A percentile compares a stretch with the other conserved stretches of the same genome.
Evolutionary conservation across 345 rosid species (phyloP).

Genomic region (Anastatica hierochuntica): DNA sequence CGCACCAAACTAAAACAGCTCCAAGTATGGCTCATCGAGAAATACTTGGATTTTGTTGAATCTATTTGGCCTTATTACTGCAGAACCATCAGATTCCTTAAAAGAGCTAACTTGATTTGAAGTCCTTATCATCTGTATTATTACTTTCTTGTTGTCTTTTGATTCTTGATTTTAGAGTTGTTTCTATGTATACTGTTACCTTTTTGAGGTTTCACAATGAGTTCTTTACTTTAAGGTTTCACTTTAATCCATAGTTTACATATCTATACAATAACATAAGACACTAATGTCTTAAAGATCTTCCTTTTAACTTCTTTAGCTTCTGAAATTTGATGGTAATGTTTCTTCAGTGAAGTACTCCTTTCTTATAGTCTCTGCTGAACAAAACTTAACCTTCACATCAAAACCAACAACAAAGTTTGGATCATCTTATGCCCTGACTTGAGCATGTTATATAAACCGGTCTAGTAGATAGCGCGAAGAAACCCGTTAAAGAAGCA

Average conservation of each 20-base stretch:
- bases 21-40: constrained; percentile 55
- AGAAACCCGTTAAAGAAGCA: too few species aligned
- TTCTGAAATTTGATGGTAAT: constrained; percentile 44
- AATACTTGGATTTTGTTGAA: constrained; percentile 67
- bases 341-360: constrained; percentile 82
- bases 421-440: background rate
- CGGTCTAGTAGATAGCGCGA: too few species aligned
- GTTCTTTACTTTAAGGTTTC: constrained; percentile 1
- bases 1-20: constrained; percentile 46
- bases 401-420: background rate
- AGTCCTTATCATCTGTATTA: constrained; percentile 9
- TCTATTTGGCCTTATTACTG: constrained; percentile 94
- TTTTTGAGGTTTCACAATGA: constrained; percentile 21
- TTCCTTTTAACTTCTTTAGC: constrained; percentile 21
- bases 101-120: constrained; percentile 77
- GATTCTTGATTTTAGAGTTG: constrained; percentile 21
- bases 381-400: constrained; percentile 72
- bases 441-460: background rate
- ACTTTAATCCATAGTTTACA: background rate
- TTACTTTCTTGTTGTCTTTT: constrained; percentile 1
- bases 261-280: constrained; percentile 7
- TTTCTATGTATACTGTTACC: constrained; percentile 19
- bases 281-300: background rate
- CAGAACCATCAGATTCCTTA: constrained; percentile 83
- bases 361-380: constrained; percentile 46